Evolutionary conservation across 2,329 filamentous ascomycete genomes (phyloP), one percentile per base, ranked within the genome.

Genomic region (Calonectria pseudoturangicola): DNA sequence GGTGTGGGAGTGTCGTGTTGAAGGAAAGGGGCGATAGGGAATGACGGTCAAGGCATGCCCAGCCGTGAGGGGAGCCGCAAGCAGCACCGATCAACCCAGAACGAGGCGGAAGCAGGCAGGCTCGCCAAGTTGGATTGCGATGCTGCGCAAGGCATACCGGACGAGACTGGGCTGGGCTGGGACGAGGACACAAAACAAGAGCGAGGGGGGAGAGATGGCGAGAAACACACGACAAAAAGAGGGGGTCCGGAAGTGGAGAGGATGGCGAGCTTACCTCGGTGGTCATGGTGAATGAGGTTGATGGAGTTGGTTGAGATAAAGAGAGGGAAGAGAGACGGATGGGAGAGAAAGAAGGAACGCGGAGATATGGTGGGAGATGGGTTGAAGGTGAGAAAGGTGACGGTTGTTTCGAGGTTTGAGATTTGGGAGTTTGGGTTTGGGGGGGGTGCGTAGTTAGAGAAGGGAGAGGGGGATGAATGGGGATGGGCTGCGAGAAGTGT

Each of bases 241-340:
- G 47, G 66, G 66, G 58, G 63, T 60, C 25, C 27, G 51, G 48
- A 30, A 56, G 48, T 56, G 62, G 70, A 58, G 69, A 39, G 67
- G 71, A 72, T 28, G 66, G 58, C 47, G 56, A 43, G 74, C 75
- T 75, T 83, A 84, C 82, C 82, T 84, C 82, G 74, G 81, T 82
- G 70, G 82, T 73, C 82, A 84, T 84, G 73, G 71, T 80, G 75
- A 76, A 71, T 74, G 73, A 74, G 66, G 76, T 72, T 74, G 65
- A 68, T 68, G 51, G 65, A 60, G 73, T 76, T 73, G 68, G 72
- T 75, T 72, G 73, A 73, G 62, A 70, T 72, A 72, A 67, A 75
- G 69, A 70, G 54, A 33, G 74, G 30, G 69, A 63, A 68, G 45
- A 64, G 74, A 75, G 74, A 72, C 70, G 74, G 71, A 68, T 54